Conservation (phyloP, 345 rosid species). For the Xanthoceras sorbifolium region DNA sequence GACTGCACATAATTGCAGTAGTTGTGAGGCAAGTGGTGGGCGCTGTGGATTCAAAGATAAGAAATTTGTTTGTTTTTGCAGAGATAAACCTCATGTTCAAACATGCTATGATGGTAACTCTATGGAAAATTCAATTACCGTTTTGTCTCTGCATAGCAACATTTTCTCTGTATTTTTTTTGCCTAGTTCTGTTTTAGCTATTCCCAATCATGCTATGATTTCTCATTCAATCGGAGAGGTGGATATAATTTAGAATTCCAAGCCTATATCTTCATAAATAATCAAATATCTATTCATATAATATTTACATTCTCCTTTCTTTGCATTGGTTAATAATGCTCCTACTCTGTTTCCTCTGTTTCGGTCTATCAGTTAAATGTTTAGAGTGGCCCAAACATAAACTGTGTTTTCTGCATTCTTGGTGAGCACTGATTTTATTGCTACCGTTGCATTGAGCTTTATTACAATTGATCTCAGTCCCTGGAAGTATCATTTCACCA, state of each 20-base stretch:
- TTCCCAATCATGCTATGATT: no score
- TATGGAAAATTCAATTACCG: background rate
- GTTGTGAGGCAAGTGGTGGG: constrained; percentile 21
- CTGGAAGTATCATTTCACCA: background rate
- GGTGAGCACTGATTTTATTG: no score
- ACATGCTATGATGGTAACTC: constrained; percentile 52
- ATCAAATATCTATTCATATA: background rate
- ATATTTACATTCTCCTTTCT: background rate
- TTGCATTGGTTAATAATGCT: background rate
- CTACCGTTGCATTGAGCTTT: background rate
- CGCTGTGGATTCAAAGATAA: constrained; percentile 21
- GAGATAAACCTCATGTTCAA: constrained; percentile 34
- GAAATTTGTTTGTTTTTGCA: constrained; percentile 16
- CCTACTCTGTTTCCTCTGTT: background rate
- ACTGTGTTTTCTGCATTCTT: no score
- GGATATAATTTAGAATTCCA: no score
- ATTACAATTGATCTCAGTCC: background rate
- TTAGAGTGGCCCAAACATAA: no score
- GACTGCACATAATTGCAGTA: constrained; percentile 17
- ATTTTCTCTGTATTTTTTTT: background rate
- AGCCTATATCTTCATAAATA: no score
- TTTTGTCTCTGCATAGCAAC: background rate
- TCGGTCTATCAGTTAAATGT: background rate
- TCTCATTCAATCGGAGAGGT: no score
- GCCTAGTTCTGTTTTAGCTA: background rate